Evolutionary conservation across 768 basidiomycete species (phyloP).

Genomic region (Pulveroboletus sp.): DNA sequence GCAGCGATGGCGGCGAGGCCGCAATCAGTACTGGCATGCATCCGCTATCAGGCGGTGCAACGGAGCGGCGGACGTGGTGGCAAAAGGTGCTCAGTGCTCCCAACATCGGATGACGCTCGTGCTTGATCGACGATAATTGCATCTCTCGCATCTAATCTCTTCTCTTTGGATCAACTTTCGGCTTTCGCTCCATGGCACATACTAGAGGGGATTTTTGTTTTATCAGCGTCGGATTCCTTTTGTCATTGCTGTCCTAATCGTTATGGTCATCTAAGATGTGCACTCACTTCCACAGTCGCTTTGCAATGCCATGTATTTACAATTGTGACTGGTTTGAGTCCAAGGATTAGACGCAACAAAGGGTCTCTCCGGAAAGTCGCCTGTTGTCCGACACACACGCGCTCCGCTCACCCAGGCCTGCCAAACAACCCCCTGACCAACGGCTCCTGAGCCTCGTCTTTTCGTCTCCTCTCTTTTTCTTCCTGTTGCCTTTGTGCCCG

Average conservation of each 20-base stretch:
- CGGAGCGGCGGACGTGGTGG: constrained; percentile 30
- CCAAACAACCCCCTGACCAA: constrained; percentile 22
- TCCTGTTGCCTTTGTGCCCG: constrained; percentile 8
- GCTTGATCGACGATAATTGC: neutral
- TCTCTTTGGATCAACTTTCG: constrained; percentile 1
- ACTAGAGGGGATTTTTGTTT: neutral
- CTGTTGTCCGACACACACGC: too few species aligned
- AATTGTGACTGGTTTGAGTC: neutral
- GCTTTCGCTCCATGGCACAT: too few species aligned
- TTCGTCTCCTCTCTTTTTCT: constrained; percentile 1
- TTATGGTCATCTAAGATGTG: neutral
- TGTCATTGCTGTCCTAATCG: neutral
- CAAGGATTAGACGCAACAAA: too few species aligned
- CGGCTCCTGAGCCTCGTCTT: constrained; percentile 2
- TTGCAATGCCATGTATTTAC: neutral
- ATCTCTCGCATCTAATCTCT: neutral
- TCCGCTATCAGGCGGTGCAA: neutral
- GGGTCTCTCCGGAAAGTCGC: neutral
- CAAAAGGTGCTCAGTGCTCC: constrained; percentile 28
- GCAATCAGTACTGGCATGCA: neutral
- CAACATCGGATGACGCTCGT: constrained; percentile 2
- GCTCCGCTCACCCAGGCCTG: neutral
- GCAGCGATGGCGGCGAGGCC: neutral
- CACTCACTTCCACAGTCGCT: neutral
- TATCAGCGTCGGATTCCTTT: constrained; percentile 2